Evolutionary conservation across 192 early-diverging fungal species (phyloP).

Genomic region (Dispira simplex): DNA sequence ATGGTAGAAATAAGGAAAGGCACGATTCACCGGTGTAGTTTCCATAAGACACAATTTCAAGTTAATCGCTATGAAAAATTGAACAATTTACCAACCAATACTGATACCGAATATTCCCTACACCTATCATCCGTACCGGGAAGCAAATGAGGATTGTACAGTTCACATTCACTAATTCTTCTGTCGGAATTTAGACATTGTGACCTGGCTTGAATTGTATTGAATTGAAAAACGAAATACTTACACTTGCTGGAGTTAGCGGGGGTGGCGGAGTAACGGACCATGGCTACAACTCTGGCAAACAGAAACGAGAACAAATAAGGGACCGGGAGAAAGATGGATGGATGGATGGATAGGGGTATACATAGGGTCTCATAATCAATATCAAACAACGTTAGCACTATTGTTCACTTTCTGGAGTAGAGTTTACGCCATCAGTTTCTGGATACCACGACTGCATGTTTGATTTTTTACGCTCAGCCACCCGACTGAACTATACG

Average conservation of each 20-base stretch:
- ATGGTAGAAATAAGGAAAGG: too few relatives aligned
- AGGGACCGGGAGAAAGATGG: background rate
- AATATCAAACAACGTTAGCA: too few relatives aligned
- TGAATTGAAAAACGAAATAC: slow-evolving; percentile 9
- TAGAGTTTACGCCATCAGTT: too few relatives aligned
- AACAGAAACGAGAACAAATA: background rate
- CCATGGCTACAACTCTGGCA: slow-evolving; percentile 31
- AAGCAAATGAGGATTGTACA: too few relatives aligned
- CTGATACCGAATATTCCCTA: background rate
- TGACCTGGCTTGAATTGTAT: background rate
- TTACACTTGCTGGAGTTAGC: slow-evolving; percentile 65
- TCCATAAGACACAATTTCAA: background rate
- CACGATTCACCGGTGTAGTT: too few relatives aligned
- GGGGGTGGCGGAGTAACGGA: slow-evolving; percentile 72
- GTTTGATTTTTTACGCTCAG: too few relatives aligned
- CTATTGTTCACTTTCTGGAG: too few relatives aligned
- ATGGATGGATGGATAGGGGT: background rate
- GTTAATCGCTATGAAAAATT: background rate
- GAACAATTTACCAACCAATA: background rate
- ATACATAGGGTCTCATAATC: too few relatives aligned
- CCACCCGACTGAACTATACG: too few relatives aligned
- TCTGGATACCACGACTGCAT: too few relatives aligned
- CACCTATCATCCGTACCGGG: too few relatives aligned
- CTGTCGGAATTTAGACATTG: background rate
- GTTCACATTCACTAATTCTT: background rate